These are phyloP conservation scores for Aspergillus flavus DNA, from an alignment of 2,329 filamentous ascomycete species.

Conservation along the genomic window DNA sequence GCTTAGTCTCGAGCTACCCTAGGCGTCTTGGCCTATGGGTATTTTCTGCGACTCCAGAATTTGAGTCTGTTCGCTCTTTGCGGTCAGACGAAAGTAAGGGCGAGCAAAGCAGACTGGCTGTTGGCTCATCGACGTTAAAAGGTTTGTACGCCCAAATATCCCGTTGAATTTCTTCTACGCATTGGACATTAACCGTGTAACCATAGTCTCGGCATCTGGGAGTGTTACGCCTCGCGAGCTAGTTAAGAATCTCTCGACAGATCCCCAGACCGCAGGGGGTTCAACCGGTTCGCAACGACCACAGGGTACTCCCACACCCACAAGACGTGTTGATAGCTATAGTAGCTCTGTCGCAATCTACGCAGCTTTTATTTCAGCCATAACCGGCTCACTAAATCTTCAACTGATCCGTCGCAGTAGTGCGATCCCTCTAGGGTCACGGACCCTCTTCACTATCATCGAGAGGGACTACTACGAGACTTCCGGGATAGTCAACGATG, in stretches of 20 bases:
- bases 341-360: constrained; percentile 40
- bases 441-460: constrained; percentile 42
- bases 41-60: constrained; percentile 43
- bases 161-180: neutral
- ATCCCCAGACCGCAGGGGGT: constrained; percentile 27
- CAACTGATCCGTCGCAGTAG: constrained; percentile 38
- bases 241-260: constrained; percentile 38
- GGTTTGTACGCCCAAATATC: constrained; percentile 22
- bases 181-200: constrained; percentile 7
- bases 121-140: constrained; percentile 38
- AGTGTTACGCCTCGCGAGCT: constrained; percentile 38
- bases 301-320: constrained; percentile 24
- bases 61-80: constrained; percentile 37
- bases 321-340: constrained; percentile 34
- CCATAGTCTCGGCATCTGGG: constrained; percentile 38
- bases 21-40: constrained; percentile 44
- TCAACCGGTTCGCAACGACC: constrained; percentile 27
- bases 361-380: constrained; percentile 43
- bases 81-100: constrained; percentile 27
- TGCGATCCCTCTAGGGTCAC: constrained; percentile 44
- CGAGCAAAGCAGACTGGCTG: constrained; percentile 32
- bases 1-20: constrained; percentile 41
- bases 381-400: constrained; percentile 40
- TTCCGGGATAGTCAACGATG: constrained; percentile 29
- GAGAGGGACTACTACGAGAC: constrained; percentile 35